Conservation (phyloP, 305 asterid species). For the Andrographis paniculata region DNA sequence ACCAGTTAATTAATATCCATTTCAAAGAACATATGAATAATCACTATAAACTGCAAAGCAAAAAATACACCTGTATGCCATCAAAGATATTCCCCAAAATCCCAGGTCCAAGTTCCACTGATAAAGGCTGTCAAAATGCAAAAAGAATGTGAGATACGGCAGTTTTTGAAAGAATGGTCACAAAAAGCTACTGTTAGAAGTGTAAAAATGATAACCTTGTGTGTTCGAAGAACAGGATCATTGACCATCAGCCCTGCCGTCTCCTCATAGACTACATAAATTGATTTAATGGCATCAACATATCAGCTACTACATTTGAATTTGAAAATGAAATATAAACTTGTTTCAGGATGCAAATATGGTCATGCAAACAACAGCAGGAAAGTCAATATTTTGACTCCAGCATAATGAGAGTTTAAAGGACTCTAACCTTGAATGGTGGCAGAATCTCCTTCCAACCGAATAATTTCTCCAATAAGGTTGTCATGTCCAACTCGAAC, state of each 20-base stretch:
- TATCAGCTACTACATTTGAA: not conserved
- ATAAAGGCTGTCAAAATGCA: conserved; percentile 56
- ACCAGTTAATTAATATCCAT: too few species aligned
- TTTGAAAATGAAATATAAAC: conserved; percentile 2
- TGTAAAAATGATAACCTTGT: conserved; percentile 46
- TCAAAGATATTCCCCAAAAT: conserved; percentile 89
- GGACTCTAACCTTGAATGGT: conserved; percentile 54
- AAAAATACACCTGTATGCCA: conserved; percentile 72
- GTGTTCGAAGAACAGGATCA: conserved; percentile 94
- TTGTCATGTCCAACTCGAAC: conserved; percentile 77
- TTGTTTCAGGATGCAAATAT: too few species aligned
- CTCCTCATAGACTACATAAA: conserved; percentile 85
- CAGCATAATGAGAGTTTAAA: not conserved
- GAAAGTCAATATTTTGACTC: not conserved
- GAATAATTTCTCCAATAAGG: conserved; percentile 71
- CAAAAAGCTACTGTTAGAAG: conserved; percentile 11
- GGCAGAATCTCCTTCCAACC: conserved; percentile 81
- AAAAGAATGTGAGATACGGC: conserved; percentile 2
- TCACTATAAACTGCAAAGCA: not conserved
- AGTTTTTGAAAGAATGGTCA: not conserved
- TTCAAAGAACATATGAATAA: too few species aligned
- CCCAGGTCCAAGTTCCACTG: conserved; percentile 95
- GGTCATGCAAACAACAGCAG: not conserved
- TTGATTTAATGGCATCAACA: conserved; percentile 1
- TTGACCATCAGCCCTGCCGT: conserved; percentile 92